Evolutionary conservation across 495 filamentous ascomycete species (phyloP).

Genomic region (Annulohypoxylon bovei): DNA sequence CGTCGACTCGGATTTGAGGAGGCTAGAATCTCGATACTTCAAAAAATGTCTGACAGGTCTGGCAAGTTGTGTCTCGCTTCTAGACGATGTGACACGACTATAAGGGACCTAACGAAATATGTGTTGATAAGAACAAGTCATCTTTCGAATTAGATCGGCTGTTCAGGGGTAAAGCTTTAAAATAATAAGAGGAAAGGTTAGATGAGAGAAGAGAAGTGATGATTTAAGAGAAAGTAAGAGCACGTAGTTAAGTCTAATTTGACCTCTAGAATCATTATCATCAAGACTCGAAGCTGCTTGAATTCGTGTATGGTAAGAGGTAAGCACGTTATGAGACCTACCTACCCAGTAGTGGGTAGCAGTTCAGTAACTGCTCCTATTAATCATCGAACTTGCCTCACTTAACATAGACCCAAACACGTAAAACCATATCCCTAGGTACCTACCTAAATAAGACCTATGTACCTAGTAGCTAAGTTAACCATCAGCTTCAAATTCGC

Average conservation of each 20-base stretch:
- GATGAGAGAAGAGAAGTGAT: neutral
- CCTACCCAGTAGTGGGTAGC: too few species aligned
- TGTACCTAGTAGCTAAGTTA: too few species aligned
- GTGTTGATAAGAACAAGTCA: neutral
- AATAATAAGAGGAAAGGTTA: neutral
- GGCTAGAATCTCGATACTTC: neutral
- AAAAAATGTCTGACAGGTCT: neutral
- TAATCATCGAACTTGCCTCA: constrained; percentile 5
- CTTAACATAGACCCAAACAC: too few species aligned
- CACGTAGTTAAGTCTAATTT: neutral
- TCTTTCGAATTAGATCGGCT: neutral
- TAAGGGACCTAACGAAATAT: neutral
- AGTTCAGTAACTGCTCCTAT: neutral
- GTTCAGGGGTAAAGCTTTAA: neutral
- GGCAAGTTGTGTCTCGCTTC: neutral
- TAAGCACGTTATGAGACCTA: too few species aligned
- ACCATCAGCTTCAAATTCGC: neutral
- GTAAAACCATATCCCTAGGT: too few species aligned
- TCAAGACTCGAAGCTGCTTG: constrained; percentile 13
- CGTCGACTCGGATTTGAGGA: neutral
- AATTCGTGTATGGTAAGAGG: too few species aligned
- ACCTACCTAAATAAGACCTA: neutral
- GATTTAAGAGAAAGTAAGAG: neutral
- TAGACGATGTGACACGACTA: neutral
- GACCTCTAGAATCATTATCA: neutral